phyloP scores from a whole-genome alignment of 2,329 filamentous ascomycete species.

The Colletotrichum cuscutae region DNA sequence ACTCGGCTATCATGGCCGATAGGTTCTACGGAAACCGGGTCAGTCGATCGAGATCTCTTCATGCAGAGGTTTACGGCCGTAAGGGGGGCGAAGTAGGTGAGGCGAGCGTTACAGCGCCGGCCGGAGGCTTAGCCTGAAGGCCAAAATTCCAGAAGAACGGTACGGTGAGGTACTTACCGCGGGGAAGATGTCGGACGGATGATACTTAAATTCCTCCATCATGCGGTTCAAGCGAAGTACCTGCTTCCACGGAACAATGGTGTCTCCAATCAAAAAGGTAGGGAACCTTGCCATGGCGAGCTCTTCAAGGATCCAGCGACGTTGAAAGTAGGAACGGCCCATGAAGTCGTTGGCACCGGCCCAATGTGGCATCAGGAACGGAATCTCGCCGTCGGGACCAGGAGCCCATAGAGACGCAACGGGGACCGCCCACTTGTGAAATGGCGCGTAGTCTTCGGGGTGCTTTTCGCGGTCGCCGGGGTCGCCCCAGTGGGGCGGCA shows the following conservation, averaged over 20 bases:
- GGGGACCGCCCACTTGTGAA: slow-evolving; percentile 43
- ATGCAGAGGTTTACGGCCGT: background rate
- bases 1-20: slow-evolving; percentile 35
- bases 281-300: slow-evolving; percentile 45
- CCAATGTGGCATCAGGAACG: slow-evolving; percentile 38
- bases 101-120: no score
- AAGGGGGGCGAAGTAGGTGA: background rate
- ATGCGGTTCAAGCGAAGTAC: slow-evolving; percentile 46
- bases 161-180: slow-evolving; percentile 15
- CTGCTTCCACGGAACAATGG: slow-evolving; percentile 49
- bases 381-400: slow-evolving; percentile 37
- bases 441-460: slow-evolving; percentile 47
- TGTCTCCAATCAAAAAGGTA: slow-evolving; percentile 44
- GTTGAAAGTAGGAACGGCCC: slow-evolving; percentile 45
- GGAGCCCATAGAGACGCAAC: slow-evolving; percentile 41
- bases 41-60: background rate
- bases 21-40: slow-evolving; percentile 28
- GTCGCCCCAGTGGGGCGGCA: slow-evolving; percentile 46
- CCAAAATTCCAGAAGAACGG: background rate
- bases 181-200: slow-evolving; percentile 44
- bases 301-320: slow-evolving; percentile 50
- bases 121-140: background rate
- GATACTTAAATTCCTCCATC: slow-evolving; percentile 48
- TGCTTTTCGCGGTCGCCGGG: slow-evolving; percentile 45
- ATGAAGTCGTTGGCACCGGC: slow-evolving; percentile 43